Base-by-base conservation (phyloP, 768 basidiomycete genomes). In the Mrakia blollopis region DNA sequence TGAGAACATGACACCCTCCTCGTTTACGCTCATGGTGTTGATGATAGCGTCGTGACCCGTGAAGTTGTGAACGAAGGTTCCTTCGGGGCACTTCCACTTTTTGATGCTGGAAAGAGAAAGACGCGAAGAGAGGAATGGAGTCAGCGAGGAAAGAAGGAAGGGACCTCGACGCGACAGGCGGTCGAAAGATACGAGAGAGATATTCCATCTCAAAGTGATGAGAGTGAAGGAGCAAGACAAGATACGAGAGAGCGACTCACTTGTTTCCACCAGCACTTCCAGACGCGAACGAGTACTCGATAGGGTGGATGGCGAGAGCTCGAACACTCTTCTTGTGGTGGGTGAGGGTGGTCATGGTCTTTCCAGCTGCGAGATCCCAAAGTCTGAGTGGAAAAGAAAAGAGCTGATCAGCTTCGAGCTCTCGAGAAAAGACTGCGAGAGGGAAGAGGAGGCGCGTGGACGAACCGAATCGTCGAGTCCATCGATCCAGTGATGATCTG, bases 321-420 rank as follows among this genome's bases (percentile, higher is more conserved):
- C 97, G 90, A 2, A 99, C 94, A 21, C 92, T 93, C 84, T 99
- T 99, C 85, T 98, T 98, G 87, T 99, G 97, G 83, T 99, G 97
- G n/a, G 97, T 99, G 60, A 99, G 86, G 16, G 94, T 97, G 23
- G 91, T 89, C 90, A 92, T 92, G 37, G 95, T 94, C 84, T 98
- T 98, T 52, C 97, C 97, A 6, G 97, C 97, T 0, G 95, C 95
- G 41, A 99, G 87, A 83, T 98, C 97, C 97, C 97, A 99, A 65
- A 99, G 85, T 62, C 94, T 93, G 78, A 18, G 32, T 1, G 77
- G 21, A 47, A 30, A n/a, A 61, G 32, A 50, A 11, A 8, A 16
- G 9, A 50, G 10, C 11, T 14, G 10, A 14, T 39, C 72, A 63
- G 62, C 25, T 8, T 44, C 44, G 54, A n/a, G 74, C n/a, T 65